Percentiles rank a stretch among this genome's conserved stretches.
Evolutionary conservation across 2,329 filamentous ascomycete genomes (phyloP).

Genomic region (Arachnomyces sp.): DNA sequence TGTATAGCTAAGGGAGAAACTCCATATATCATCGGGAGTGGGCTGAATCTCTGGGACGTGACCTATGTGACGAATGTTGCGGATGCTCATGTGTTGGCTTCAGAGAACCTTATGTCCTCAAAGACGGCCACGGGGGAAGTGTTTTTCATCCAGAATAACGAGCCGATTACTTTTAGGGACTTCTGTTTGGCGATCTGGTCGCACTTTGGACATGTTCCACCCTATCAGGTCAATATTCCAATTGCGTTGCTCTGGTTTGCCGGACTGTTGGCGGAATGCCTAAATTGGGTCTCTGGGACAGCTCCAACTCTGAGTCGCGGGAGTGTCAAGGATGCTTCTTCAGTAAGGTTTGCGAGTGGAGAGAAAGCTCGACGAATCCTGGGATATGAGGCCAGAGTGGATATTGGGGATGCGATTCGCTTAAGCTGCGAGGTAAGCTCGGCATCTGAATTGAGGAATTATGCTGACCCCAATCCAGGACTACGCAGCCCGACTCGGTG

Average conservation of each 20-base stretch:
- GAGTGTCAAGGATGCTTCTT: conserved; percentile 47
- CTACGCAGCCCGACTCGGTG: conserved; percentile 24
- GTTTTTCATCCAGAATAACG: conserved; percentile 41
- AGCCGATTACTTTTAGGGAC: conserved; percentile 37
- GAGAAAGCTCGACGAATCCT: conserved; percentile 44
- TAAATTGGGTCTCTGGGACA: conserved; percentile 39
- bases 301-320: conserved; percentile 44
- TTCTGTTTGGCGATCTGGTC: conserved; percentile 38
- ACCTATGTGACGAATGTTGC: conserved; percentile 37
- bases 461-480: conserved; percentile 17
- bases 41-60: conserved; percentile 37
- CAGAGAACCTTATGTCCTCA: conserved; percentile 33
- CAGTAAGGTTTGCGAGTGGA: conserved; percentile 46
- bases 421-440: conserved; percentile 39
- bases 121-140: conserved; percentile 36
- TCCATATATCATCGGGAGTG: conserved; percentile 33
- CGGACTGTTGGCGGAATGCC: conserved; percentile 39
- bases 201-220: conserved; percentile 43
- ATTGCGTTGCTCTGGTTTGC: conserved; percentile 39
- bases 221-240: conserved; percentile 42
- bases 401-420: conserved; percentile 44
- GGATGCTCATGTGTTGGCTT: conserved; percentile 38
- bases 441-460: neutral
- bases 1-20: conserved; percentile 37
- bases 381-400: conserved; percentile 45